These are phyloP conservation scores for Saccharomyces cerevisiae DNA, from an alignment of 805 yeast genomes.

Conservation along the genomic window DNA sequence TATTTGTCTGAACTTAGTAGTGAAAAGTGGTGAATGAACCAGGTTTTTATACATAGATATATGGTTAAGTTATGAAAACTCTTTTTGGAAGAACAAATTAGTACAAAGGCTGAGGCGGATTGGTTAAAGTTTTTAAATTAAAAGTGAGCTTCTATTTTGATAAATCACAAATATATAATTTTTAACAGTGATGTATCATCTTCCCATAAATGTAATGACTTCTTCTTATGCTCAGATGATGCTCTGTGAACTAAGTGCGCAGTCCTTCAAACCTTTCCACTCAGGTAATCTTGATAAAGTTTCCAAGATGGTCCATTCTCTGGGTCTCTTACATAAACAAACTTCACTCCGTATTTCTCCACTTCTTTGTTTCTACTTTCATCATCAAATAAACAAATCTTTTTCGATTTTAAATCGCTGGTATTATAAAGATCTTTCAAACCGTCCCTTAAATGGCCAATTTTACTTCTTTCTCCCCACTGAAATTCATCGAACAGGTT, in stretches of 20 bases:
- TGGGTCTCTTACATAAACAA: conserved; percentile 55
- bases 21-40: too few species aligned
- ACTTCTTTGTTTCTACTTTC: conserved; percentile 75
- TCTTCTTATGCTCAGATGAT: not conserved
- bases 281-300: conserved; percentile 39
- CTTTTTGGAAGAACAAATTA: too few species aligned
- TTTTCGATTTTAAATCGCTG: conserved; percentile 40
- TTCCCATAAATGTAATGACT: not conserved
- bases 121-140: too few species aligned
- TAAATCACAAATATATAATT: too few species aligned
- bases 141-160: too few species aligned
- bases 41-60: too few species aligned
- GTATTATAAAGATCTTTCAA: conserved; percentile 41
- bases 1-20: too few species aligned
- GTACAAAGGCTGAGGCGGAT: too few species aligned
- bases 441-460: conserved; percentile 50
- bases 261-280: conserved; percentile 2
- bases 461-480: conserved; percentile 63
- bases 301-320: conserved; percentile 47
- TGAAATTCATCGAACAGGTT: conserved; percentile 48
- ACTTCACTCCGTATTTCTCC: conserved; percentile 57
- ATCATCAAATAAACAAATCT: conserved; percentile 59
- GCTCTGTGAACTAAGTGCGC: too few species aligned
- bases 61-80: too few species aligned
- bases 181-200: not conserved